These are phyloP conservation scores for Pleurotus eryngii DNA, from an alignment of 768 basidiomycete species.

Conservation along the genomic window DNA sequence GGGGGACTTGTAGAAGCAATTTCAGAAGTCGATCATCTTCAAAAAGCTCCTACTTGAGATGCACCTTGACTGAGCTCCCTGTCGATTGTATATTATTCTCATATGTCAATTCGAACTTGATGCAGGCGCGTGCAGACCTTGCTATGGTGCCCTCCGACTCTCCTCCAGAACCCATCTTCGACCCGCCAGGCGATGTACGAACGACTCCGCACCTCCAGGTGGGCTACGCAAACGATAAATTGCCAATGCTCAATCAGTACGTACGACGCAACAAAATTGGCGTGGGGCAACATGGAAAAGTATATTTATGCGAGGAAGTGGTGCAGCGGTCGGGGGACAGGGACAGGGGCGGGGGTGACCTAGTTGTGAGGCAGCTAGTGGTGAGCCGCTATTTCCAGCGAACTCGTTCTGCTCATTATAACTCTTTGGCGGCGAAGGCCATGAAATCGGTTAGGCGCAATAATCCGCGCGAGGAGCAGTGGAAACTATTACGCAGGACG, in stretches of 20 bases:
- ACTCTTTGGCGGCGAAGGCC: constrained; percentile 41
- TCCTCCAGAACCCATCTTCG: constrained; percentile 22
- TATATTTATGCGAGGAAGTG: constrained; percentile 56
- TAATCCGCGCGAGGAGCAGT: constrained; percentile 58
- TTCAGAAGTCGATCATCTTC: constrained; percentile 33
- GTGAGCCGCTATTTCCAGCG: constrained; percentile 24
- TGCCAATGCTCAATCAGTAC: constrained; percentile 81
- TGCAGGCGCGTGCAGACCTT: constrained; percentile 21
- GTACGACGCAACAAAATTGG: constrained; percentile 74
- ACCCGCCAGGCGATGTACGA: constrained; percentile 42
- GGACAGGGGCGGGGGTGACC: neutral
- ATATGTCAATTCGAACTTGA: constrained; percentile 21
- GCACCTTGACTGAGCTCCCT: constrained; percentile 8
- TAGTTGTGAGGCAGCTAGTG: constrained; percentile 33
- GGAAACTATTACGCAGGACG: constrained; percentile 30
- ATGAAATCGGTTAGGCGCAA: constrained; percentile 76
- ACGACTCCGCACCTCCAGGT: constrained; percentile 43
- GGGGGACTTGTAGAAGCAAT: constrained; percentile 22
- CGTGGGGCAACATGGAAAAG: constrained; percentile 87
- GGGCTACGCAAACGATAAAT: constrained; percentile 31
- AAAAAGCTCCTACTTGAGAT: constrained; percentile 20
- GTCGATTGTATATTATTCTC: constrained; percentile 18
- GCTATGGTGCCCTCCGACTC: constrained; percentile 15
- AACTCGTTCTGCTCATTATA: neutral
- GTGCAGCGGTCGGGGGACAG: constrained; percentile 5